A percentile compares a stretch with the other conserved stretches of the same genome.
phyloP scores from a whole-genome alignment of 116 monocot species.

The Trichopus zeylanicus region DNA sequence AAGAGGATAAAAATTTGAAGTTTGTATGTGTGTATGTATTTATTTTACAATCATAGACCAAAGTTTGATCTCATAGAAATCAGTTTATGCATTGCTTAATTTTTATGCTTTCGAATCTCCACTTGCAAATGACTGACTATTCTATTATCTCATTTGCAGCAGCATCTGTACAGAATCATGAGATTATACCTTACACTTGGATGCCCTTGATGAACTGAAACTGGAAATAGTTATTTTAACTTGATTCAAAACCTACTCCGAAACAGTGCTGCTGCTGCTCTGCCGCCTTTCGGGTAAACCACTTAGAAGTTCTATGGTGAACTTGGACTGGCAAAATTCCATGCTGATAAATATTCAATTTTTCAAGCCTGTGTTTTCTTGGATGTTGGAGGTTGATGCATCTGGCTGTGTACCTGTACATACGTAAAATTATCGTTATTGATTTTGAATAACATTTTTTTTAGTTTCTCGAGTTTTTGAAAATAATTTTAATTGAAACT shows the following conservation, averaged over 20 bases:
- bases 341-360: not conserved
- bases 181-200: not conserved
- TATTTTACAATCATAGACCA: no score
- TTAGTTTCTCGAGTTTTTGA: not conserved
- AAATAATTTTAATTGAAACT: not conserved
- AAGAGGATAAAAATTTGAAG: not conserved
- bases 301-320: not conserved
- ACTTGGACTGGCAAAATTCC: not conserved
- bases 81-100: no score
- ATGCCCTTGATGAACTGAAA: not conserved
- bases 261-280: not conserved
- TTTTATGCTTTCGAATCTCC: not conserved
- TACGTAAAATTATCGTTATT: not conserved
- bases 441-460: not conserved
- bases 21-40: not conserved
- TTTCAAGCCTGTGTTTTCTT: not conserved
- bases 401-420: not conserved
- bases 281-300: not conserved
- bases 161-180: slow-evolving; percentile 1
- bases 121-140: not conserved
- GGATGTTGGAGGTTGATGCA: not conserved
- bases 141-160: not conserved
- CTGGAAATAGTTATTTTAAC: not conserved
- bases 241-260: not conserved
- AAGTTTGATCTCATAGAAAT: not conserved